Conservation (phyloP, 78 protist genomes). For the Dictyostelium discoideum region dicty_2.7 NC_007088.5:5927501-5928000, state of each 20-base stretch:
- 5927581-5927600: not conserved
- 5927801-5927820: not conserved
- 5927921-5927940: slow-evolving; percentile 48
- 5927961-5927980: slow-evolving; percentile 8
- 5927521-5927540: not conserved
- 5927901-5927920: slow-evolving; percentile 68
- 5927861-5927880: slow-evolving; percentile 43
- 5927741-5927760: not conserved
- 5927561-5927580: slow-evolving; percentile 17
- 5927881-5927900: slow-evolving; percentile 70
- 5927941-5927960: slow-evolving; percentile 34
- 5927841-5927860: slow-evolving; percentile 18
- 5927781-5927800: not conserved
- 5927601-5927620: not conserved
- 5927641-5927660: not conserved
- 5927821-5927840: not conserved
- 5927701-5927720: not conserved
- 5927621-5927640: slow-evolving; percentile 21
- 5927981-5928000: not conserved
- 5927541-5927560: not conserved
- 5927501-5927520: slow-evolving; percentile 40
- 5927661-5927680: not conserved
- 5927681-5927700: not conserved
- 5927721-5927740: not conserved
- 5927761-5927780: not conserved